Percentiles rank a stretch among this genome's conserved stretches.
These are phyloP conservation scores for Aurifilum marmelostoma DNA, from an alignment of 2,329 filamentous ascomycete species.

Conservation along the genomic window DNA sequence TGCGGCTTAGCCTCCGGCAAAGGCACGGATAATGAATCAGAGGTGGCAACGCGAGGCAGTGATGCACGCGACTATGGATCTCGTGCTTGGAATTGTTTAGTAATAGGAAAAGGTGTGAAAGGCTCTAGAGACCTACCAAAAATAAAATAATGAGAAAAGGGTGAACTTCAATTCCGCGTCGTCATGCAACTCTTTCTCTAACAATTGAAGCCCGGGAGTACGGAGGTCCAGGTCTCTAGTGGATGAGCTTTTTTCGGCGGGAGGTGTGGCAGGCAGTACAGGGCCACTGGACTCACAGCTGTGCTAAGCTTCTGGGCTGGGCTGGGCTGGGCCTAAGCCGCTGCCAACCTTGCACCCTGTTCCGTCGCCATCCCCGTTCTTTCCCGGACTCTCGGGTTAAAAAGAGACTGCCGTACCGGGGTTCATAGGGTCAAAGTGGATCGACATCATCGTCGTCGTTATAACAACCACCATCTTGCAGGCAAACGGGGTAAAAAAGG, in stretches of 20 bases:
- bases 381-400: conserved; percentile 17
- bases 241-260: conserved; percentile 25
- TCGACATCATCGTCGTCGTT: neutral
- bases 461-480: neutral
- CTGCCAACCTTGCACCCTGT: neutral
- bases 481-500: neutral
- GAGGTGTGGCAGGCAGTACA: conserved; percentile 12
- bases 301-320: conserved; percentile 12
- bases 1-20: conserved; percentile 10
- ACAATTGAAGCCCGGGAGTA: conserved; percentile 1
- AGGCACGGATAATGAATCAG: neutral
- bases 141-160: neutral
- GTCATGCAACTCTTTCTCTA: conserved; percentile 15
- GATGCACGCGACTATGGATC: conserved; percentile 21
- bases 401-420: neutral
- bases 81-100: conserved; percentile 10
- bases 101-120: neutral
- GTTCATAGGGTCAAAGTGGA: neutral
- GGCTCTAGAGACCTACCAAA: neutral
- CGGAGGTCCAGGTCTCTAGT: neutral
- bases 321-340: conserved; percentile 18
- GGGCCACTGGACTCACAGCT: neutral
- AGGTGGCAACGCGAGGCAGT: conserved; percentile 11
- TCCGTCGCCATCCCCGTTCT: conserved; percentile 17
- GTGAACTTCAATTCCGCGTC: conserved; percentile 15